Base-by-base conservation (phyloP, 2,329 filamentous ascomycete species). In the Trichophyton schoenleinii region DNA sequence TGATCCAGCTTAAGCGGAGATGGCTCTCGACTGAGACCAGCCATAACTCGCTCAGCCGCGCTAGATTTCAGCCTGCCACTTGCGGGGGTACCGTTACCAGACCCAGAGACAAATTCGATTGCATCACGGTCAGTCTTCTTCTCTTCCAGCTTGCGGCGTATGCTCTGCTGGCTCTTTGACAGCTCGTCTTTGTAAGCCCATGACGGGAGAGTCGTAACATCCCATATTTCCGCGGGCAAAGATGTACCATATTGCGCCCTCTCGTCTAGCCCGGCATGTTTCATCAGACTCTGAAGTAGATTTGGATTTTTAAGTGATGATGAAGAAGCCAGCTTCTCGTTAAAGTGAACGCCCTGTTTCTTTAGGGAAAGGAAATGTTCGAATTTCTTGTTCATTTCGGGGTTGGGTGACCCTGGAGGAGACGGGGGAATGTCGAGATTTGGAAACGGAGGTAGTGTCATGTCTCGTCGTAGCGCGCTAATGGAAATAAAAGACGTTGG, bases 291-390 rank as follows among this genome's bases (percentile, higher is more conserved):
- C 13, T 73, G 73, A 58, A 83, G 70, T 58, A 86, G 73, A 61
- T 78, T 80, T 7, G 84, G 83, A 67, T 86, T 85, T 49, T 79
- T 80, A 31, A 86, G 74, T 1, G 81, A 81, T 1, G 80, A 75
- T 2, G 82, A 83, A 42, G 72, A 74, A 59, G 81, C 79, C 13
- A 87, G 72, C 60, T 84, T 81, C 65, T 81, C 76, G 65, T 87
- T 86, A 74, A 86, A 87, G 70, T 87, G 84, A 22, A 83, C 74
- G 1, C 81, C 81, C 68, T 83, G 80, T 66, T 80, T 80, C 69
- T 86, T 87, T 41, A 86, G 72, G 22, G 80, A 77, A 2, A 86
- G 76, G 63, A 86, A 87, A 65, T 81, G 80, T 57, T 77, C 74
- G 67, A 86, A 82, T 66, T 85, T 85, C 63, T 78, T 78, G 18